These are phyloP conservation scores for Paxillus ammoniavirescens DNA, from an alignment of 768 basidiomycete species.

Conservation along the genomic window DNA sequence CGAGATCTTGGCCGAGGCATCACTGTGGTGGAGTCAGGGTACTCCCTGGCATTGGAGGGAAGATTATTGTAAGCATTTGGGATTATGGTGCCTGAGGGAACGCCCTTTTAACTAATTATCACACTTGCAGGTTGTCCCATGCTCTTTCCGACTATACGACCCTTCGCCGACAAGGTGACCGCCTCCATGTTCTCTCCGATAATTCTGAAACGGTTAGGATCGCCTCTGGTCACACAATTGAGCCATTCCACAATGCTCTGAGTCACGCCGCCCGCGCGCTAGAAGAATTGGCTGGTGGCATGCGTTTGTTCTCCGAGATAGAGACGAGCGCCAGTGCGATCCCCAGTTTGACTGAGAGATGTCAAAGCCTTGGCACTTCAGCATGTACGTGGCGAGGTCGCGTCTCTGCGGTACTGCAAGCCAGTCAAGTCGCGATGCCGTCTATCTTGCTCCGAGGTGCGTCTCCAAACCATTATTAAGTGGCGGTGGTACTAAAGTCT, in stretches of 20 bases:
- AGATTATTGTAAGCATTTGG: slow-evolving; percentile 56
- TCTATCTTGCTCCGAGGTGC: slow-evolving; percentile 39
- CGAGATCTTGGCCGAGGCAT: slow-evolving; percentile 82
- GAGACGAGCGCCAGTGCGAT: slow-evolving; percentile 20
- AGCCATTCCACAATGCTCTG: slow-evolving; percentile 19
- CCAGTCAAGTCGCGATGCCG: slow-evolving; percentile 21
- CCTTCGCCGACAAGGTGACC: slow-evolving; percentile 13
- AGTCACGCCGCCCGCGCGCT: slow-evolving; percentile 28
- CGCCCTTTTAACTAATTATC: not conserved
- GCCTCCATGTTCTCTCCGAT: slow-evolving; percentile 22
- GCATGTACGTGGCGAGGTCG: slow-evolving; percentile 29
- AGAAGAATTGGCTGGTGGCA: slow-evolving; percentile 36
- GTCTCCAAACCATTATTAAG: not conserved
- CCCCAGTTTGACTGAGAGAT: slow-evolving; percentile 26
- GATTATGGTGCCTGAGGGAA: not conserved
- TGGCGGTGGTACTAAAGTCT: not conserved
- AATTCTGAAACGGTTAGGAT: slow-evolving; percentile 19
- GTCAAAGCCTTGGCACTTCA: slow-evolving; percentile 22
- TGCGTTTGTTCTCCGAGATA: slow-evolving; percentile 33
- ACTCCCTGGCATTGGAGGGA: slow-evolving; percentile 61
- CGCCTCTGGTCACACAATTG: slow-evolving; percentile 11
- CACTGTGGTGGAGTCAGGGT: slow-evolving; percentile 75
- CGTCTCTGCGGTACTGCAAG: slow-evolving; percentile 19
- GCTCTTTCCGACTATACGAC: slow-evolving; percentile 14
- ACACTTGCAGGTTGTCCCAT: slow-evolving; percentile 15